A percentile compares a stretch with the other conserved stretches of the same genome.
Evolutionary conservation across 306 rosid species (phyloP).

Genomic region (Cicer chorassanicum): DNA sequence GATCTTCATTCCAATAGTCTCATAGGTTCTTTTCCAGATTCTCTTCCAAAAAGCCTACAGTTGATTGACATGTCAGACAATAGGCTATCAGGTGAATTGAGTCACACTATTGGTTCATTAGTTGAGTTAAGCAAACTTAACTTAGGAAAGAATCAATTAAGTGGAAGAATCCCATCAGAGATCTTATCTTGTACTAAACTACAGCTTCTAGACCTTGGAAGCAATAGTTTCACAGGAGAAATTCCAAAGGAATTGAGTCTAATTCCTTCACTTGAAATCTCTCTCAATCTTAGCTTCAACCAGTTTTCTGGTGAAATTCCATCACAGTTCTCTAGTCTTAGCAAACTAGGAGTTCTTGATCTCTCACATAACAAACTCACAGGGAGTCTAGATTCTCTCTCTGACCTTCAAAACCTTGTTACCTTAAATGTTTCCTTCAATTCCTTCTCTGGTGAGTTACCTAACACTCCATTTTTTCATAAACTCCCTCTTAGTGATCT

Average conservation of each 20-base stretch:
- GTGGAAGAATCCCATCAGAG: conserved; percentile 78
- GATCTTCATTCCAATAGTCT: conserved; percentile 86
- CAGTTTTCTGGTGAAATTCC: conserved; percentile 85
- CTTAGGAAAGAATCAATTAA: conserved; percentile 67
- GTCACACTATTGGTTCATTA: conserved; percentile 61
- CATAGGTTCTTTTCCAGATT: conserved; percentile 67
- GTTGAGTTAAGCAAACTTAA: conserved; percentile 77
- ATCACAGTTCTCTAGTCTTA: conserved; percentile 64
- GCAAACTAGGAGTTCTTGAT: conserved; percentile 79
- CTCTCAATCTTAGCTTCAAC: conserved; percentile 85
- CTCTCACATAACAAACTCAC: conserved; percentile 87
- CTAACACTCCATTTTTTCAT: conserved; percentile 78
- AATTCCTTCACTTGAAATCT: conserved; percentile 76
- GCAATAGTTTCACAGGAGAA: conserved; percentile 78
- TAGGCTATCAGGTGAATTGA: conserved; percentile 66
- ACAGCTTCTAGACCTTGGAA: conserved; percentile 78
- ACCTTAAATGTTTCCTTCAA: conserved; percentile 83
- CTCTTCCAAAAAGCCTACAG: conserved; percentile 75
- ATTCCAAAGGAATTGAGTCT: conserved; percentile 76
- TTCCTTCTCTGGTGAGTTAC: conserved; percentile 80
- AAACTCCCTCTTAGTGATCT: conserved; percentile 75
- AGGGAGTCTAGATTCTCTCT: conserved; percentile 66
- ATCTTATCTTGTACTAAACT: conserved; percentile 74
- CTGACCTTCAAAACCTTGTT: conserved; percentile 76
- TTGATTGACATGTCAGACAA: conserved; percentile 75